A percentile compares a stretch with the other conserved stretches of the same genome.
Evolutionary conservation across 164 flowering plant species (phyloP).

Genomic region (Stephania cephalantha): DNA sequence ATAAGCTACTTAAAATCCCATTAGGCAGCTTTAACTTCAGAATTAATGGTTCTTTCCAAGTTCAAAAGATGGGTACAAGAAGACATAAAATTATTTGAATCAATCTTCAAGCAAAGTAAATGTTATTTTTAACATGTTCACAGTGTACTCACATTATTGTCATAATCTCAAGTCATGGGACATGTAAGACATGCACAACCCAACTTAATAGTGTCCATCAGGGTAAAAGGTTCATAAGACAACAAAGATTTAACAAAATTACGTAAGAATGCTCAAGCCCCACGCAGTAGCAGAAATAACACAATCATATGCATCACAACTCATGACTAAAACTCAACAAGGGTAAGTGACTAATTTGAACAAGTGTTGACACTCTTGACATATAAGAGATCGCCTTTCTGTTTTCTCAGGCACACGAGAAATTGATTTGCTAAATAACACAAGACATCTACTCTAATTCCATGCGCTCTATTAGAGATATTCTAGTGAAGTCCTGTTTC

Average conservation of each 20-base stretch:
- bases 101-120: neutral
- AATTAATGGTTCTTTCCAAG: neutral
- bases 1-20: neutral
- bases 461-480: no score
- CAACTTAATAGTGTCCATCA: slow-evolving; percentile 21
- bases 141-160: neutral
- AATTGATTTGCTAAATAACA: no score
- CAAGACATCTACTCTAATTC: no score
- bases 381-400: neutral
- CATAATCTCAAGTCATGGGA: neutral
- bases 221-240: slow-evolving; percentile 18
- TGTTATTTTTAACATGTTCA: neutral
- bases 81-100: neutral
- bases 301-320: slow-evolving; percentile 2
- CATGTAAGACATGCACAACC: neutral
- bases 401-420: no score
- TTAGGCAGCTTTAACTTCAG: neutral
- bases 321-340: neutral
- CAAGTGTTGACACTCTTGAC: neutral
- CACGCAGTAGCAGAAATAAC: slow-evolving; percentile 12
- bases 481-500: no score
- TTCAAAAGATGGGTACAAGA: neutral
- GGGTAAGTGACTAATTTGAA: neutral
- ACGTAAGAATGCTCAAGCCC: slow-evolving; percentile 18
- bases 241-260: slow-evolving; percentile 14